These are phyloP conservation scores for Imleria badia DNA, from an alignment of 768 basidiomycete genomes.

Conservation along the genomic window DNA sequence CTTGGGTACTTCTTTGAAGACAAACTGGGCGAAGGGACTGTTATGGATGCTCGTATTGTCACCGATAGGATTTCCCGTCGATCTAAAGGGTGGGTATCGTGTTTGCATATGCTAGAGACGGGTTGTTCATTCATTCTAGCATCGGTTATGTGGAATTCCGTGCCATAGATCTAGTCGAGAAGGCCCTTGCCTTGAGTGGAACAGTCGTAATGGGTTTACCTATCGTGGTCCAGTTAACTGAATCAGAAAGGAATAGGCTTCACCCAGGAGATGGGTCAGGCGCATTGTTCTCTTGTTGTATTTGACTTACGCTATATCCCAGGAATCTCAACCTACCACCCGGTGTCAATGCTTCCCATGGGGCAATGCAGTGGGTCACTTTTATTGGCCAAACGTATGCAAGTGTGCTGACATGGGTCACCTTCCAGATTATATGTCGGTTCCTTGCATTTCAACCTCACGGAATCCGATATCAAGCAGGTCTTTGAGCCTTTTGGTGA, in stretches of 20 bases:
- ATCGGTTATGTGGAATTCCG: constrained; percentile 99
- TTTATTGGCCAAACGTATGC: constrained; percentile 18
- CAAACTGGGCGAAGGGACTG: constrained; percentile 88
- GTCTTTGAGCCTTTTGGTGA: constrained; percentile 99
- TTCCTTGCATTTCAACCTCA: constrained; percentile 94
- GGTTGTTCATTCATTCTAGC: constrained; percentile 41
- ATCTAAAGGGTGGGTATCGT: constrained; percentile 84
- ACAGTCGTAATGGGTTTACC: constrained; percentile 98
- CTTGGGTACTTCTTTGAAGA: constrained; percentile 99
- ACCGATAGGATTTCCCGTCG: constrained; percentile 92
- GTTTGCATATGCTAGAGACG: neutral
- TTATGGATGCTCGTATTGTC: constrained; percentile 95
- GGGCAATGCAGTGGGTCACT: constrained; percentile 76
- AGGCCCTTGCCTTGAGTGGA: constrained; percentile 85
- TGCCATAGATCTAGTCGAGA: constrained; percentile 85
- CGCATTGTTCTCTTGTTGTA: neutral
- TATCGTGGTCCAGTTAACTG: constrained; percentile 94
- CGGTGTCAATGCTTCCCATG: constrained; percentile 78
- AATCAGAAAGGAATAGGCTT: constrained; percentile 90
- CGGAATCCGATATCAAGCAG: constrained; percentile 96
- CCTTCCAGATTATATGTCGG: constrained; percentile 86
- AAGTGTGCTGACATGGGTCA: constrained; percentile 10
- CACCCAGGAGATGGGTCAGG: constrained; percentile 87
- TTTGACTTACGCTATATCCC: constrained; percentile 8
- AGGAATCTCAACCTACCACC: constrained; percentile 83